phyloP scores from a whole-genome alignment of 306 rosid species.

The Ceratonia siliqua region DNA sequence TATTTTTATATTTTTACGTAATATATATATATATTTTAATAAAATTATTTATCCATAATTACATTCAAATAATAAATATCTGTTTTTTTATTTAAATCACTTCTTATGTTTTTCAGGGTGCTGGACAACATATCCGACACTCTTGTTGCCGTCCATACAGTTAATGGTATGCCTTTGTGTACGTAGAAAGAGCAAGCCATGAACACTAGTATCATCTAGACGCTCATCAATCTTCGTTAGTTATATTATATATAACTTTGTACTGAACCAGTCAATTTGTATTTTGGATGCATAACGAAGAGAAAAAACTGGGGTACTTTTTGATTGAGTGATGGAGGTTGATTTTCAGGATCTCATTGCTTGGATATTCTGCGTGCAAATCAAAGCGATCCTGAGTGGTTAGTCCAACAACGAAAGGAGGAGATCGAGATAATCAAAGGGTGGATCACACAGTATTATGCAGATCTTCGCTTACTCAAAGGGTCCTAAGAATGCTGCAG shows the following conservation, averaged over 20 bases:
- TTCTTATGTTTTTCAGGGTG: conserved; percentile 43
- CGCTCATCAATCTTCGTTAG: no score
- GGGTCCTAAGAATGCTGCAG: no score
- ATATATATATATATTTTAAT: no score
- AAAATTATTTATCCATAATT: no score
- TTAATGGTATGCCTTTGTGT: conserved; percentile 34
- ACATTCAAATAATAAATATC: no score
- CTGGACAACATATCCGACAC: conserved; percentile 46
- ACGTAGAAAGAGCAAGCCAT: no score
- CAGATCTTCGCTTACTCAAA: conserved; percentile 31
- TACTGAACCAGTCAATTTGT: no score
- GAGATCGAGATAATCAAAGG: conserved; percentile 38
- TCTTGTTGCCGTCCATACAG: conserved; percentile 42
- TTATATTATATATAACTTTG: no score
- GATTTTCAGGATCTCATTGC: conserved; percentile 55
- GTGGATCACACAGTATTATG: conserved; percentile 45
- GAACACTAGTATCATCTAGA: no score
- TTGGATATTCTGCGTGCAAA: conserved; percentile 38
- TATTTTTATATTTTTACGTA: no score
- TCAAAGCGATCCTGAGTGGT: conserved; percentile 50
- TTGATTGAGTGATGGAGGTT: not conserved
- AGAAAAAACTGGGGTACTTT: not conserved
- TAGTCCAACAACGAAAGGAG: conserved; percentile 42
- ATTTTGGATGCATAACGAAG: no score
- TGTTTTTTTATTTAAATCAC: conserved; percentile 1